Percentiles rank a stretch among this genome's conserved stretches.
These are phyloP conservation scores for Clarireedia hainanense DNA, from an alignment of 2,329 filamentous ascomycete genomes.

Conservation along the genomic window DNA sequence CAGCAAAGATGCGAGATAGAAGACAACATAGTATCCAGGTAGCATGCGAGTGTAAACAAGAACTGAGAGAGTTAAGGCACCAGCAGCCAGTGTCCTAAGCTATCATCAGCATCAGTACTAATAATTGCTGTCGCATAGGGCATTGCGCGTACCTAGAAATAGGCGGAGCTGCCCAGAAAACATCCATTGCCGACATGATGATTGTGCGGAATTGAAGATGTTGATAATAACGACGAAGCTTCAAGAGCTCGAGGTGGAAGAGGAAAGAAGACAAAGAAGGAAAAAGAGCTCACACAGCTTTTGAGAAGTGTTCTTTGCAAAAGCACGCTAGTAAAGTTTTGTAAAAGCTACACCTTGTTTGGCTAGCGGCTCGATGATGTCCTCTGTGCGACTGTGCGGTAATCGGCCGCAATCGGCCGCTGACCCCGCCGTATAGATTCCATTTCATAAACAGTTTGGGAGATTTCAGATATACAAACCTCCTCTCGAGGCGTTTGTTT, in stretches of 20 bases:
- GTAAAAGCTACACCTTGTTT: neutral
- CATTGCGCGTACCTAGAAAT: slow-evolving; percentile 51
- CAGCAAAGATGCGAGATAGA: slow-evolving; percentile 41
- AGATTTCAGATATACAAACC: too few species aligned
- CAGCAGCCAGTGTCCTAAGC: slow-evolving; percentile 55
- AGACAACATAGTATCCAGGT: slow-evolving; percentile 41
- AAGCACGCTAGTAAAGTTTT: slow-evolving; percentile 2
- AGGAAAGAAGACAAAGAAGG: slow-evolving; percentile 6
- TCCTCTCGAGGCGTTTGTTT: too few species aligned
- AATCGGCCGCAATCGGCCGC: too few species aligned
- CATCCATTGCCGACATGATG: slow-evolving; percentile 42
- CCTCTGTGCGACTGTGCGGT: too few species aligned
- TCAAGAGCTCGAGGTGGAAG: slow-evolving; percentile 10
- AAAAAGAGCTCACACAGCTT: neutral
- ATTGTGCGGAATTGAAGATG: slow-evolving; percentile 7
- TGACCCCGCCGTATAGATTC: too few species aligned
- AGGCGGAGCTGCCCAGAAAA: slow-evolving; percentile 58
- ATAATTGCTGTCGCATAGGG: slow-evolving; percentile 8
- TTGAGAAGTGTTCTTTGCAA: slow-evolving; percentile 7
- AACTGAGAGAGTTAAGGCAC: slow-evolving; percentile 51
- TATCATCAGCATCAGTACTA: slow-evolving; percentile 38
- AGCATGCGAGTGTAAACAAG: slow-evolving; percentile 49
- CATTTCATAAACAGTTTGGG: too few species aligned
- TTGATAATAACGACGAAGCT: slow-evolving; percentile 2
- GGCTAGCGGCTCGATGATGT: slow-evolving; percentile 2